A percentile compares a stretch with the other conserved stretches of the same genome.
These are phyloP conservation scores for Hydrangea macrophylla DNA, from an alignment of 148 eudicot species.

Conservation along the genomic window DNA sequence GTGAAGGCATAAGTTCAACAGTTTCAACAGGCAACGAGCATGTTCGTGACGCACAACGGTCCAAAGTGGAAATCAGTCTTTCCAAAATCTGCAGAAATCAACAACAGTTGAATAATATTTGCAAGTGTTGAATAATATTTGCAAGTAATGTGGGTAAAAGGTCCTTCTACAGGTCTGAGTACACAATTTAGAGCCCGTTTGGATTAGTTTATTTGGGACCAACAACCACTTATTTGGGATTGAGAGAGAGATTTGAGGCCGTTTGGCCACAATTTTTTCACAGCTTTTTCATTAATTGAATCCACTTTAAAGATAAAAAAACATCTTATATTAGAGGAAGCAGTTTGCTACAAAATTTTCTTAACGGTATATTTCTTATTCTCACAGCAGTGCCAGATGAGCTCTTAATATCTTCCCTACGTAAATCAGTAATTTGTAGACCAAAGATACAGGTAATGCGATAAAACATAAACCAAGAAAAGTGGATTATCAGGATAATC, in stretches of 20 bases:
- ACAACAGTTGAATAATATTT: neutral
- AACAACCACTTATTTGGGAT: too few relatives aligned
- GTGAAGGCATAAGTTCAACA: slow-evolving; percentile 91
- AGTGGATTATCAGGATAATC: neutral
- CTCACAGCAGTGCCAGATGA: too few relatives aligned
- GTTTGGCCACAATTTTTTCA: too few relatives aligned
- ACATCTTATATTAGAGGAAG: too few relatives aligned
- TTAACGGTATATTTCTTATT: too few relatives aligned
- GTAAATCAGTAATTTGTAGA: neutral
- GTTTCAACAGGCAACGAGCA: slow-evolving; percentile 89
- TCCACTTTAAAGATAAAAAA: too few relatives aligned
- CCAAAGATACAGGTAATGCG: neutral
- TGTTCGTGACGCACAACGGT: slow-evolving; percentile 95
- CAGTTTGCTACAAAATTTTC: too few relatives aligned
- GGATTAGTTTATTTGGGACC: too few relatives aligned
- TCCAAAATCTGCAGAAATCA: slow-evolving; percentile 55
- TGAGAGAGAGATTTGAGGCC: too few relatives aligned
- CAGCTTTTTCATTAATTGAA: too few relatives aligned
- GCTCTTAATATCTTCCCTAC: neutral
- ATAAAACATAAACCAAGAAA: neutral
- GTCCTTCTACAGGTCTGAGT: slow-evolving; percentile 1
- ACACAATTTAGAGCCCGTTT: too few relatives aligned
- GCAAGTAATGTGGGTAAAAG: slow-evolving; percentile 1
- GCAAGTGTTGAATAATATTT: too few relatives aligned
- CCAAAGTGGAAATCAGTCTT: slow-evolving; percentile 76